These are phyloP conservation scores for Gossypium gossypioides DNA, from an alignment of 441 rosid species.

Conservation along the genomic window DNA sequence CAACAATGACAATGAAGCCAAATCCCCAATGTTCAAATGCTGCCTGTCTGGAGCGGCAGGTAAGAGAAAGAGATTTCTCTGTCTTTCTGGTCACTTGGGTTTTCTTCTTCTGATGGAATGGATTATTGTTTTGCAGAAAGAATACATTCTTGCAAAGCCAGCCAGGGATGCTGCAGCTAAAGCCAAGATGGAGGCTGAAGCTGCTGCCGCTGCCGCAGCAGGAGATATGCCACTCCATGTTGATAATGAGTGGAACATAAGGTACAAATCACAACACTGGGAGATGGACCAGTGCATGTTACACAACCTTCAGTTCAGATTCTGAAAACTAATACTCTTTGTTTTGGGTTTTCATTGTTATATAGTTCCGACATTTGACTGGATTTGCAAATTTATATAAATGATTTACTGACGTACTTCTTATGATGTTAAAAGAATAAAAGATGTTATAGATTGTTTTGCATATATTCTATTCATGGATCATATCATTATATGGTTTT, in stretches of 20 bases:
- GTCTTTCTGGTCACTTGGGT: not conserved
- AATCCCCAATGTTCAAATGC: conserved; percentile 86
- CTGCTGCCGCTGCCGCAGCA: conserved; percentile 23
- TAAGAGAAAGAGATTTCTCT: conserved; percentile 18
- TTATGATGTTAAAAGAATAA: not conserved
- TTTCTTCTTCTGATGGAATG: conserved; percentile 2
- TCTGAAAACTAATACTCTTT: conserved; percentile 3
- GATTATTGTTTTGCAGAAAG: conserved; percentile 45
- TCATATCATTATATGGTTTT: not conserved
- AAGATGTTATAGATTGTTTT: not conserved
- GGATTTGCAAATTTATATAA: not conserved
- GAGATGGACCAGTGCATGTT: not conserved
- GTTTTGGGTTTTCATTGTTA: not conserved
- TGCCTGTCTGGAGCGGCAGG: conserved; percentile 90
- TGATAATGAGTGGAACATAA: conserved; percentile 93
- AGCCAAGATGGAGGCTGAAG: conserved; percentile 80
- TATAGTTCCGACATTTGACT: not conserved
- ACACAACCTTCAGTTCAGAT: not conserved
- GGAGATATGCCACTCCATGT: conserved; percentile 55
- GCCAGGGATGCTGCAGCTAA: conserved; percentile 81
- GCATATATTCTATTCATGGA: not conserved
- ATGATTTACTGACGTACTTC: not conserved
- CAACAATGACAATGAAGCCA: conserved; percentile 94
- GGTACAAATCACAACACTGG: conserved; percentile 30
- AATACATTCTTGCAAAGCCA: conserved; percentile 62